phyloP scores from a whole-genome alignment of 352 stramenopile genomes.

The Pythium biforme region DNA sequence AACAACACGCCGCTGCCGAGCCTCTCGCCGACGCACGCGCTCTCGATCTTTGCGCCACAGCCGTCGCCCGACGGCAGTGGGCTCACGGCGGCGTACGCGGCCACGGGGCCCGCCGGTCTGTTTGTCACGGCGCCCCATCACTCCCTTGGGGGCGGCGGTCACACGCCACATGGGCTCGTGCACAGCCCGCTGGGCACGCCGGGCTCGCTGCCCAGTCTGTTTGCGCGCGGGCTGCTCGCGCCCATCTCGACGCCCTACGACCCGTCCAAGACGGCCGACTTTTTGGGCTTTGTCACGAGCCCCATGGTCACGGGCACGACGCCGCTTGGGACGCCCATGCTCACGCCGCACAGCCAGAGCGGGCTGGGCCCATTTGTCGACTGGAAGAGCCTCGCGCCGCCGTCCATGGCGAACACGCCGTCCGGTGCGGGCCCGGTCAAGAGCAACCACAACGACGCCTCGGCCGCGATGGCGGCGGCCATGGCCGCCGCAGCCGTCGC shows the following conservation, averaged over 20 bases:
- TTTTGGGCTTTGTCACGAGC: conserved; percentile 24
- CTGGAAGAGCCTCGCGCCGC: conserved; percentile 29
- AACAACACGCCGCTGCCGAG: conserved; percentile 15
- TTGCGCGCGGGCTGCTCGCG: conserved; percentile 25
- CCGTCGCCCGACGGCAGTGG: conserved; percentile 14
- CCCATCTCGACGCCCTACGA: conserved; percentile 32
- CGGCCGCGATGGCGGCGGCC: neutral
- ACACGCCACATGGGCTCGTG: conserved; percentile 10
- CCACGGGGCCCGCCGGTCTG: conserved; percentile 3
- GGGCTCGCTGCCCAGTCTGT: conserved; percentile 26
- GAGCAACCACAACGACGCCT: conserved; percentile 4
- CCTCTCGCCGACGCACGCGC: conserved; percentile 25
- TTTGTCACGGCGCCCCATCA: conserved; percentile 26
- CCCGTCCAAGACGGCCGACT: conserved; percentile 17
- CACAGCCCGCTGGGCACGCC: conserved; percentile 26
- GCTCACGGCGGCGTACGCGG: conserved; percentile 3
- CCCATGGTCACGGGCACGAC: conserved; percentile 27
- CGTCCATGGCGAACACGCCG: conserved; percentile 13
- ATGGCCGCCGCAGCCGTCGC: conserved; percentile 1
- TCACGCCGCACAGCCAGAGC: conserved; percentile 24
- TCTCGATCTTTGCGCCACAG: conserved; percentile 34
- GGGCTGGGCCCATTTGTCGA: conserved; percentile 27
- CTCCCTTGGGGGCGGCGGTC: neutral
- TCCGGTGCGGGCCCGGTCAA: neutral
- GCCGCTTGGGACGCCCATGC: conserved; percentile 27